A percentile compares a stretch with the other conserved stretches of the same genome.
Conservation (phyloP, 2,329 filamentous ascomycete genomes). For the Claviceps citrina region DNA sequence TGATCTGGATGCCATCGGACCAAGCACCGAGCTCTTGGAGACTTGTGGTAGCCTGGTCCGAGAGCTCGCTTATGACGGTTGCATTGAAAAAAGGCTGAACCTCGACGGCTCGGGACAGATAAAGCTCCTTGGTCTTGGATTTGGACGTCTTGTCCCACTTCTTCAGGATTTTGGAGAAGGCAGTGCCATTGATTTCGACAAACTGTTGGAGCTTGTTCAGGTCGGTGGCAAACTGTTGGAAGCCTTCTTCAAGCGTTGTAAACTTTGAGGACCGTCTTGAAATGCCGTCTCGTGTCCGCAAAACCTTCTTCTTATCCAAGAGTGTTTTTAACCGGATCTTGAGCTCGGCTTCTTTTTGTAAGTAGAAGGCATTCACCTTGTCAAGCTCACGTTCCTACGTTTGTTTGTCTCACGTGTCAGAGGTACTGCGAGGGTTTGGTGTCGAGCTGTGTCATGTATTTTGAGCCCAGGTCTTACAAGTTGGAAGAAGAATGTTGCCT, state of each 20-base stretch:
- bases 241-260: constrained; percentile 86
- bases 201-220: constrained; percentile 97
- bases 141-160: constrained; percentile 99
- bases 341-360: constrained; percentile 97
- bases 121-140: constrained; percentile 94
- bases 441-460: background rate
- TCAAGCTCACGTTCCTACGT: constrained; percentile 85
- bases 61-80: constrained; percentile 89
- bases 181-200: constrained; percentile 93
- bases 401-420: background rate
- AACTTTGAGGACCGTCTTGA: constrained; percentile 87
- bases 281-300: constrained; percentile 65
- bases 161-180: constrained; percentile 96
- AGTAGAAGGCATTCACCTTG: constrained; percentile 94
- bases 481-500: constrained; percentile 96
- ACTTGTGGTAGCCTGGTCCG: constrained; percentile 93
- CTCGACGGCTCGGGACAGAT: constrained; percentile 87
- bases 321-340: constrained; percentile 85
- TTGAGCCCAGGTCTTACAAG: constrained; percentile 45
- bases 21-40: constrained; percentile 87
- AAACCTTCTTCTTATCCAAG: constrained; percentile 83
- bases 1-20: constrained; percentile 90
- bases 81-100: constrained; percentile 98
- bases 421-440: background rate
- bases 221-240: constrained; percentile 92